Base-by-base conservation (phyloP, 345 rosid genomes). In the Draba incana region DNA sequence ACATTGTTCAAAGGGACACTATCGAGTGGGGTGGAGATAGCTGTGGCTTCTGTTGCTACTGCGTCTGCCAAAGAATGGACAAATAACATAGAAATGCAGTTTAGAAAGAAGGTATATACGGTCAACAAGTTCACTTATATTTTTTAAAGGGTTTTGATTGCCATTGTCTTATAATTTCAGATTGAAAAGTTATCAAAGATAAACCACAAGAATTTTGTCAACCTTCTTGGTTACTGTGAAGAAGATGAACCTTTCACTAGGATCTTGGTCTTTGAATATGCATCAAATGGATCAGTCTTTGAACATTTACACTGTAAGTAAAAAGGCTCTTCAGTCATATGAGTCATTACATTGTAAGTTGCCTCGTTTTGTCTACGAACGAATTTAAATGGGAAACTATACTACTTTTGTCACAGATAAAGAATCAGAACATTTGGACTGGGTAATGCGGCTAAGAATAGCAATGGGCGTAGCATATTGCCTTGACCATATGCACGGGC, bases 191-290 rank as follows among this genome's bases (percentile, higher is more conserved):
- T 94, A 71, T 89, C 99, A 31, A 87, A 80, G 77, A 78, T 87
- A 79, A 94, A 89, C 81, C 98, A 91, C 85, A 91, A 94, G 88
- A 94, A 94, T 71, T 94, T 94, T 69, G 82, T 91, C 74, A 94
- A 89, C 80, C 98, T 94, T 52, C 82, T 94, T 12, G 98, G 99
- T 8, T 91, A 75, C 69, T 94, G 99, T 64, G 98, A 91, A 84
- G 98, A 91, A 77, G 82, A 90, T 57, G 76, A 78, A 55, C 96
- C 95, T 67, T 88, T 94, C 87, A 89, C 96, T 25, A 89, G 99
- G 76, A 89, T 91, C 85, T 84, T 94, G 85, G 95, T 94, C 67
- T 94, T 91, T 56, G 97, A 94, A 77, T 94, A 91, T 81, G 97
- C 96, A 48, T 90, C 97, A 52, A 91, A 89, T 51, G 99, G 99